These are phyloP conservation scores for Kodamaea sagamina DNA, from an alignment of 805 yeast species.

Conservation along the genomic window DNA sequence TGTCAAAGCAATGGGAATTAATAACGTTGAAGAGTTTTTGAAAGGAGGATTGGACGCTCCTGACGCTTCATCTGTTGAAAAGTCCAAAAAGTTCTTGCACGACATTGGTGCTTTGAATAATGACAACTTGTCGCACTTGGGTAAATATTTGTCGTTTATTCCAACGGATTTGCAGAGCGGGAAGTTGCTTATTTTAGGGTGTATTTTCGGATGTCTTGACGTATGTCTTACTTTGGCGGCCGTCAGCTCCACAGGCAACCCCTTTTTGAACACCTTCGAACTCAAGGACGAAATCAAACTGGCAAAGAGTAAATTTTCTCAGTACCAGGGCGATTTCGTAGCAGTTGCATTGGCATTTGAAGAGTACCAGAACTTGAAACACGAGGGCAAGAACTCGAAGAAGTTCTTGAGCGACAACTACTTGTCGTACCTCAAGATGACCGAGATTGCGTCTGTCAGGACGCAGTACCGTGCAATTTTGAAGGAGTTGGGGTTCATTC, in stretches of 20 bases:
- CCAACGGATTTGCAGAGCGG: conserved; percentile 90
- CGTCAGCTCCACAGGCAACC: conserved; percentile 68
- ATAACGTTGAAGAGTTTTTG: conserved; percentile 68
- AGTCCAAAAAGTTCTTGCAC: conserved; percentile 53
- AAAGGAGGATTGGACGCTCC: conserved; percentile 85
- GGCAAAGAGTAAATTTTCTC: conserved; percentile 40
- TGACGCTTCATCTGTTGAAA: conserved; percentile 46
- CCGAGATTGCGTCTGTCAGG: conserved; percentile 71
- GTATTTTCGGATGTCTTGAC: conserved; percentile 81
- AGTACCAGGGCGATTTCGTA: conserved; percentile 73
- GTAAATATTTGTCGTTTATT: conserved; percentile 72
- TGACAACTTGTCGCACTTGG: conserved; percentile 66
- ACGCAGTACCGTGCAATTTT: conserved; percentile 69
- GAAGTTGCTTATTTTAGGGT: conserved; percentile 74
- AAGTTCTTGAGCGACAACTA: conserved; percentile 56
- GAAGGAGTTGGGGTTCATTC: conserved; percentile 76
- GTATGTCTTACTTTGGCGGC: conserved; percentile 80
- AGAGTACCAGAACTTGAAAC: conserved; percentile 44
- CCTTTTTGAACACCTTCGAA: conserved; percentile 65
- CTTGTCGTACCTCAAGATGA: conserved; percentile 63
- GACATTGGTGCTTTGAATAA: conserved; percentile 72
- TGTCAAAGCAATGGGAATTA: conserved; percentile 87
- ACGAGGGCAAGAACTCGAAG: conserved; percentile 29
- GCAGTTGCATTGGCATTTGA: conserved; percentile 63
- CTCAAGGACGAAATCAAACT: conserved; percentile 63